Percentiles rank a stretch among this genome's conserved stretches.
Evolutionary conservation across 139 green algal species (phyloP).

Genomic region (Coccomyxa sp.): DNA sequence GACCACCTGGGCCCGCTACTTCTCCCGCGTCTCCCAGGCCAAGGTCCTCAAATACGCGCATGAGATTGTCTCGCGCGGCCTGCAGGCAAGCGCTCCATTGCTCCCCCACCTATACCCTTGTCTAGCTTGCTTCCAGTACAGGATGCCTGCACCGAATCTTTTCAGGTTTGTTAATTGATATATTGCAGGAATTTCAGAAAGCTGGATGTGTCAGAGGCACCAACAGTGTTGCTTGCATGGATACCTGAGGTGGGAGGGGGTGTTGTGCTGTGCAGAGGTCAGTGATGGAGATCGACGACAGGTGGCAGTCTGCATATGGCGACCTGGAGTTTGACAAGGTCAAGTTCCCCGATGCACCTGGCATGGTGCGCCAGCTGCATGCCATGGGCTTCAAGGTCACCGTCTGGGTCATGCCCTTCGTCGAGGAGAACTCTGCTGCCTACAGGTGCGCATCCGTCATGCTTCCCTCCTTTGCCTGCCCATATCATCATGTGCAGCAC

Average conservation of each 20-base stretch:
- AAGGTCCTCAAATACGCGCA: conserved; percentile 55
- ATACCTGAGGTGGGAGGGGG: no score
- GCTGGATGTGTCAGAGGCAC: no score
- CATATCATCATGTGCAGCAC: no score
- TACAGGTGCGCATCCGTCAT: conserved; percentile 17
- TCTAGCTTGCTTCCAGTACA: no score
- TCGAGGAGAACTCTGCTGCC: conserved; percentile 43
- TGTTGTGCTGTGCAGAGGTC: conserved; percentile 4
- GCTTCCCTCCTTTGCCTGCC: no score
- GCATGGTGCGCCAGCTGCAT: conserved; percentile 58
- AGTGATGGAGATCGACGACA: background rate
- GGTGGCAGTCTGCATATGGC: conserved; percentile 17
- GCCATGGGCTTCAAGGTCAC: conserved; percentile 65
- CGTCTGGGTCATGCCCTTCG: conserved; percentile 67
- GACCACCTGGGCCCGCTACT: conserved; percentile 66
- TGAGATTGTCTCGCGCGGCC: conserved; percentile 45
- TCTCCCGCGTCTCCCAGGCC: conserved; percentile 39
- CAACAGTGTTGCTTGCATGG: no score
- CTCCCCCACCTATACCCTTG: no score
- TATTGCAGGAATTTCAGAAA: no score
- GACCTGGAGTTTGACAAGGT: conserved; percentile 63
- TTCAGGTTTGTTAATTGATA: no score
- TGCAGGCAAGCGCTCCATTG: background rate
- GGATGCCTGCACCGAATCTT: no score
- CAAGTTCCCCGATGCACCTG: conserved; percentile 29